Conservation (phyloP, 371 early-diverging fungal species). For the Apophysomyces ossiformis region DNA sequence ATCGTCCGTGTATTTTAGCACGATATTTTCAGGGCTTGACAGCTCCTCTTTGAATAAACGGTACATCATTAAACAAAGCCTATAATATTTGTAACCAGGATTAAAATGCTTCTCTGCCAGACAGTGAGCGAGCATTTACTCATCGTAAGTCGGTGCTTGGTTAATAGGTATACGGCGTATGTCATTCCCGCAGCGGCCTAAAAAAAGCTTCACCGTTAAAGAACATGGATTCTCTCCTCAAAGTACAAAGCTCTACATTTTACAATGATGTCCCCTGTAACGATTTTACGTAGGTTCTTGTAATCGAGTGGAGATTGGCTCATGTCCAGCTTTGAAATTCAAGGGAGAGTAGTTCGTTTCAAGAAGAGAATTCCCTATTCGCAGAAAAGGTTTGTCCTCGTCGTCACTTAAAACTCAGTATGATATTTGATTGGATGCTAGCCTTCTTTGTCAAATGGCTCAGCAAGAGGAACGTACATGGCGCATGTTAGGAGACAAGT, state of each 20-base stretch:
- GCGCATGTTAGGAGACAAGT: no score
- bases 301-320: constrained; percentile 26
- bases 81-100: constrained; percentile 1
- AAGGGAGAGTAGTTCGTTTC: not conserved
- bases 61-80: constrained; percentile 60
- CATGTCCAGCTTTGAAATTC: not conserved
- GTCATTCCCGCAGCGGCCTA: constrained; percentile 43
- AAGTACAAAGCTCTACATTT: constrained; percentile 37
- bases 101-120: no score
- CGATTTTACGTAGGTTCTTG: constrained; percentile 45
- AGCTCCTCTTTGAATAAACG: constrained; percentile 53
- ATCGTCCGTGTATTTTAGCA: constrained; percentile 59
- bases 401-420: no score
- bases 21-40: constrained; percentile 48
- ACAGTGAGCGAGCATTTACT: constrained; percentile 27
- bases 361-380: not conserved
- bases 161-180: constrained; percentile 59
- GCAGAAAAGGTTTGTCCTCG: not conserved
- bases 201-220: not conserved
- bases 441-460: no score
- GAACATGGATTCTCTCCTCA: not conserved
- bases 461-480: no score
- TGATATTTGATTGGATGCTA: no score
- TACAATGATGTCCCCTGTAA: constrained; percentile 49
- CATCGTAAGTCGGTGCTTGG: constrained; percentile 61